These are phyloP conservation scores for Tulasnella sp. DNA, from an alignment of 768 basidiomycete genomes.

Conservation along the genomic window DNA sequence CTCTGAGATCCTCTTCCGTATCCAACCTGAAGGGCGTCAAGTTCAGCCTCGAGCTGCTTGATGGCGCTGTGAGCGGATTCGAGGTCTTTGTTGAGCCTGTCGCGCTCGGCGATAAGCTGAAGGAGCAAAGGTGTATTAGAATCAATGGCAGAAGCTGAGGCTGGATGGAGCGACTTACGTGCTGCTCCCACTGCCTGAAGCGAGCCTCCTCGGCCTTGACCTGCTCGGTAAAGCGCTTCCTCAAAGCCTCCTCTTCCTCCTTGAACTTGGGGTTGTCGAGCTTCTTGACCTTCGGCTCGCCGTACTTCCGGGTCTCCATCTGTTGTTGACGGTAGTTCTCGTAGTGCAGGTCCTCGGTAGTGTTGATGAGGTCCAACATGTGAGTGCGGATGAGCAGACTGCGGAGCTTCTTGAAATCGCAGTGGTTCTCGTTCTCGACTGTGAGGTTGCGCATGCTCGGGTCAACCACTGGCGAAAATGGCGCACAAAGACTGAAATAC, in stretches of 20 bases:
- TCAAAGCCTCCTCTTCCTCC: slow-evolving; percentile 94
- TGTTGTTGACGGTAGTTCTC: slow-evolving; percentile 97
- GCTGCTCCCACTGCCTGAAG: slow-evolving; percentile 99
- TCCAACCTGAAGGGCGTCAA: slow-evolving; percentile 83
- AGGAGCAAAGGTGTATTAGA: slow-evolving; percentile 31
- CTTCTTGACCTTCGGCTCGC: slow-evolving; percentile 97
- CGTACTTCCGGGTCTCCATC: slow-evolving; percentile 99
- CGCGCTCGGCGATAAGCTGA: slow-evolving; percentile 95
- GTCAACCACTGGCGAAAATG: not conserved
- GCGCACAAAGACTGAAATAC: slow-evolving; percentile 32
- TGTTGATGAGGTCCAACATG: slow-evolving; percentile 97
- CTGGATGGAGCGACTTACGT: slow-evolving; percentile 52
- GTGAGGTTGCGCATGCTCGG: not conserved
- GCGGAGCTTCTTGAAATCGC: slow-evolving; percentile 97
- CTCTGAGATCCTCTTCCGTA: slow-evolving; percentile 58
- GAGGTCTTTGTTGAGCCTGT: slow-evolving; percentile 98
- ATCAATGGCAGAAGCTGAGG: slow-evolving; percentile 27
- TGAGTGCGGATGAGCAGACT: slow-evolving; percentile 94
- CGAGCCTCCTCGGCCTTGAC: slow-evolving; percentile 97
- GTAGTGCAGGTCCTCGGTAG: slow-evolving; percentile 93
- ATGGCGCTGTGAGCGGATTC: slow-evolving; percentile 88
- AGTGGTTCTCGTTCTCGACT: slow-evolving; percentile 99
- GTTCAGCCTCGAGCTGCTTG: slow-evolving; percentile 85
- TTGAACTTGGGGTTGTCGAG: slow-evolving; percentile 99
- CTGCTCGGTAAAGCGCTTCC: slow-evolving; percentile 98